Percentiles rank a stretch among this genome's conserved stretches.
These are phyloP conservation scores for Globisporangium rhizosaccharum DNA, from an alignment of 352 stramenopile genomes.

Conservation along the genomic window DNA sequence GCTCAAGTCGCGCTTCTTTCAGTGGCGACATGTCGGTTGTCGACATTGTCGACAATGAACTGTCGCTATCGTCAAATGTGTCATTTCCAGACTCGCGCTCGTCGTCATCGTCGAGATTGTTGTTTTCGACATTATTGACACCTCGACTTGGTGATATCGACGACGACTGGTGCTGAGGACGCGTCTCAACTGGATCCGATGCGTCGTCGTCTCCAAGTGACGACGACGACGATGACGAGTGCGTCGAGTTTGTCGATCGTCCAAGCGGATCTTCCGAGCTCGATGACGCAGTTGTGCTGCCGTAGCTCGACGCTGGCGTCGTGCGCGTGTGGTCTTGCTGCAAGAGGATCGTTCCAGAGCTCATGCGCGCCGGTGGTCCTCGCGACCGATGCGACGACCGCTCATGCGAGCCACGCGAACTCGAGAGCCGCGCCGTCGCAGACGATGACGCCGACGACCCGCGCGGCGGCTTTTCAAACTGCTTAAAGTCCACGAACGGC, in stretches of 20 bases:
- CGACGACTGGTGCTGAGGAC: conserved; percentile 10
- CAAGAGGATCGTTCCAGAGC: conserved; percentile 9
- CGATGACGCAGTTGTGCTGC: conserved; percentile 42
- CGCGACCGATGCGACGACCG: not conserved
- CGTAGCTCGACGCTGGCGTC: conserved; percentile 45
- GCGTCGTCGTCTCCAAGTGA: conserved; percentile 28
- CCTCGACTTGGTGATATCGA: not conserved
- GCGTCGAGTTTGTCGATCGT: conserved; percentile 39
- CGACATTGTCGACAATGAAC: conserved; percentile 26
- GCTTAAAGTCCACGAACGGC: conserved; percentile 70
- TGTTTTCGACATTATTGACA: conserved; percentile 25
- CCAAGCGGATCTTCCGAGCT: conserved; percentile 30
- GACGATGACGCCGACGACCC: conserved; percentile 18
- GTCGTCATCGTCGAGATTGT: conserved; percentile 24
- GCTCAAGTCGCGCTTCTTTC: conserved; percentile 65
- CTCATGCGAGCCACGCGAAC: not conserved
- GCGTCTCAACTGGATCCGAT: conserved; percentile 22
- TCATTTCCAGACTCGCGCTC: conserved; percentile 20
- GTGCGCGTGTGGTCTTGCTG: conserved; percentile 15
- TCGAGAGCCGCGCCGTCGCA: conserved; percentile 13
- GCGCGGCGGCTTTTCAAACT: conserved; percentile 53
- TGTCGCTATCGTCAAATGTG: conserved; percentile 27
- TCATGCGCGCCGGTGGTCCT: conserved; percentile 6
- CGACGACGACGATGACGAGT: conserved; percentile 33
- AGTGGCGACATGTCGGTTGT: conserved; percentile 40